Evolutionary conservation across 2,329 filamentous ascomycete species (phyloP).

Genomic region (Cladophialophora carrionii): DNA sequence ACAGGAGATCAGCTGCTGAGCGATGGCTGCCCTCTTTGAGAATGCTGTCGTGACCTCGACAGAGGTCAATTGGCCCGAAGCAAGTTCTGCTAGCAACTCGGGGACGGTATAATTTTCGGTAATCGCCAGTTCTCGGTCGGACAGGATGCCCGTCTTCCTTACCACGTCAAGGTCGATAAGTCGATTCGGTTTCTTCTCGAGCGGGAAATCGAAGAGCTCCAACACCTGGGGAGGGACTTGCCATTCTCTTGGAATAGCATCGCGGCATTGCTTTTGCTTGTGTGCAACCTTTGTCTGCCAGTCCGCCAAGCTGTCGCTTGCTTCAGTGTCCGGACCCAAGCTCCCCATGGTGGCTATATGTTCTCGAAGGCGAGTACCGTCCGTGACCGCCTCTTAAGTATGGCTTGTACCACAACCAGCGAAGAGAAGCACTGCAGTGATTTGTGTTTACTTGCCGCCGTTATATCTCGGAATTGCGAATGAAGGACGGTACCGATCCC

Average conservation of each 20-base stretch:
- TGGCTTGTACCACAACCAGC: not conserved
- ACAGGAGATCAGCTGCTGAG: slow-evolving; percentile 39
- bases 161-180: slow-evolving; percentile 45
- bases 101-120: slow-evolving; percentile 55
- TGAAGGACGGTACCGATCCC: not conserved
- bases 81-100: slow-evolving; percentile 41
- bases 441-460: not conserved
- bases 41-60: slow-evolving; percentile 39
- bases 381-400: not conserved
- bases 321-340: slow-evolving; percentile 10
- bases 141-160: slow-evolving; percentile 50
- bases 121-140: slow-evolving; percentile 50
- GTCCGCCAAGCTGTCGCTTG: not conserved
- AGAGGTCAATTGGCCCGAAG: slow-evolving; percentile 34
- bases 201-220: slow-evolving; percentile 24
- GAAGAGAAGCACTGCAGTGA: not conserved
- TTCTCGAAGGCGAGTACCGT: not conserved
- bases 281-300: slow-evolving; percentile 32
- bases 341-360: slow-evolving; percentile 21
- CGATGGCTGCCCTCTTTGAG: slow-evolving; percentile 39
- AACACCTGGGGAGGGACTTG: slow-evolving; percentile 32
- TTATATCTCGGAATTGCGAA: not conserved
- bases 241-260: slow-evolving; percentile 41
- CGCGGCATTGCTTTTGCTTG: slow-evolving; percentile 27
- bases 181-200: slow-evolving; percentile 32